These are phyloP conservation scores for Beverwykella pulmonaria DNA, from an alignment of 495 filamentous ascomycete genomes.

Conservation along the genomic window DNA sequence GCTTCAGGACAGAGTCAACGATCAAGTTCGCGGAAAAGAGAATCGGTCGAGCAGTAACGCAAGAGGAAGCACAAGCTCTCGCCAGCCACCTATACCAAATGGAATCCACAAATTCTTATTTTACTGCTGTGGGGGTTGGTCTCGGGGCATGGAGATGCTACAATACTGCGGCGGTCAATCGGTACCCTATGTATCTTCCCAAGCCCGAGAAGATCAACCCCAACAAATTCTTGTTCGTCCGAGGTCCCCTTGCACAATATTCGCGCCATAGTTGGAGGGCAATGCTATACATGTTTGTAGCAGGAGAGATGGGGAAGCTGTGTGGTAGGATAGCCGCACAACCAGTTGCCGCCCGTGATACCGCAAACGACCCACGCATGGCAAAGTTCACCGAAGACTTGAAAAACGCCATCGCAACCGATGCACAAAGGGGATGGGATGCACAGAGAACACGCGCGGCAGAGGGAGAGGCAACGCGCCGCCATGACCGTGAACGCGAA, in stretches of 20 bases:
- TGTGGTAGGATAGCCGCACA: slow-evolving; percentile 5
- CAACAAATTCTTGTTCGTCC: slow-evolving; percentile 31
- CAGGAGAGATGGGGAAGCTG: slow-evolving; percentile 17
- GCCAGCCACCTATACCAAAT: slow-evolving; percentile 13
- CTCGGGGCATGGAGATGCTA: slow-evolving; percentile 20
- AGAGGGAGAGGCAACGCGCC: neutral
- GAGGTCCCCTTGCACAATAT: slow-evolving; percentile 21
- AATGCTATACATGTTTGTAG: slow-evolving; percentile 7
- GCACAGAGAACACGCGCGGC: neutral
- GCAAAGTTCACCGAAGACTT: slow-evolving; percentile 19
- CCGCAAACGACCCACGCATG: slow-evolving; percentile 23
- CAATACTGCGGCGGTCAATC: slow-evolving; percentile 8
- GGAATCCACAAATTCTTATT: slow-evolving; percentile 14
- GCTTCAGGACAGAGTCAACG: slow-evolving; percentile 1
- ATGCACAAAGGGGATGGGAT: neutral
- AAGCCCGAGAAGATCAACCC: slow-evolving; percentile 32
- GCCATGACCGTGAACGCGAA: neutral
- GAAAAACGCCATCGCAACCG: neutral
- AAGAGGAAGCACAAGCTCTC: slow-evolving; percentile 20
- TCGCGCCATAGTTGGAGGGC: slow-evolving; percentile 31
- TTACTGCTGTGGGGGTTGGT: slow-evolving; percentile 5
- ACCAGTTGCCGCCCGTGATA: slow-evolving; percentile 3
- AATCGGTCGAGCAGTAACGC: slow-evolving; percentile 21
- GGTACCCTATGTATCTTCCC: slow-evolving; percentile 34
- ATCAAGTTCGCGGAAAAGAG: slow-evolving; percentile 12